Conservation (phyloP, 305 asterid genomes). For the Fraxinus nigra region DNA sequence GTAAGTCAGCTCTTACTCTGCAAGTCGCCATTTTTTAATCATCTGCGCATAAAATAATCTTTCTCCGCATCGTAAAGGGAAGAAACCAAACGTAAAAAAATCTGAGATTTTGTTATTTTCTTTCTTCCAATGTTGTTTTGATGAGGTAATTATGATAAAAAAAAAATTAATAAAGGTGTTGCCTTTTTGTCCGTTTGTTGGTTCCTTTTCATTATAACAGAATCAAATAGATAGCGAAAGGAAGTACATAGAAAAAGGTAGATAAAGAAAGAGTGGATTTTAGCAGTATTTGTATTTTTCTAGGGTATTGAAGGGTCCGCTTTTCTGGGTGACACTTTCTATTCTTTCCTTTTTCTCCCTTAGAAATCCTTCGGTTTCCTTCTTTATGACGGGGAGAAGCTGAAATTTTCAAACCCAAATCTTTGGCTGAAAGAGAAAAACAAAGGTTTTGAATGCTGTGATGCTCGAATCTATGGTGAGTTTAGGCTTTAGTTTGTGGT, state of each 20-base stretch:
- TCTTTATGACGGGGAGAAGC: slow-evolving; percentile 37
- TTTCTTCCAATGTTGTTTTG: neutral
- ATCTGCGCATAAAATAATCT: slow-evolving; percentile 18
- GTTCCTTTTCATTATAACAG: slow-evolving; percentile 20
- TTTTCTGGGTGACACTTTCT: neutral
- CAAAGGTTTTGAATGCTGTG: slow-evolving; percentile 59
- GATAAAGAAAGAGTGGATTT: slow-evolving; percentile 16
- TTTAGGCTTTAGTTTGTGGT: slow-evolving; percentile 41
- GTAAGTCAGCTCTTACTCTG: slow-evolving; percentile 57
- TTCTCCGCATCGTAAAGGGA: neutral
- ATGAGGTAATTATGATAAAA: neutral
- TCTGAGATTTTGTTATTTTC: slow-evolving; percentile 13
- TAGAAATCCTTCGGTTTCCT: slow-evolving; percentile 35
- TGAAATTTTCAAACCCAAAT: slow-evolving; percentile 41
- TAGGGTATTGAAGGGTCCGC: slow-evolving; percentile 49
- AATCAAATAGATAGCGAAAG: slow-evolving; percentile 21
- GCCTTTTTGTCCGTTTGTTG: slow-evolving; percentile 23
- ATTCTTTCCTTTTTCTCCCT: neutral
- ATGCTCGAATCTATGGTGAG: slow-evolving; percentile 42
- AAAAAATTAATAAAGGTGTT: slow-evolving; percentile 9
- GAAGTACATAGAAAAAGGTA: slow-evolving; percentile 9
- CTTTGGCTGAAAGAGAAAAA: slow-evolving; percentile 26
- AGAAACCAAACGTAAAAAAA: slow-evolving; percentile 17
- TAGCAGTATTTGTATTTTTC: slow-evolving; percentile 23
- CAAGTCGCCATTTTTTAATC: slow-evolving; percentile 19